Base-by-base conservation (phyloP, 1,284 basidiomycete genomes). In the Hemileia vastatrix region DNA sequence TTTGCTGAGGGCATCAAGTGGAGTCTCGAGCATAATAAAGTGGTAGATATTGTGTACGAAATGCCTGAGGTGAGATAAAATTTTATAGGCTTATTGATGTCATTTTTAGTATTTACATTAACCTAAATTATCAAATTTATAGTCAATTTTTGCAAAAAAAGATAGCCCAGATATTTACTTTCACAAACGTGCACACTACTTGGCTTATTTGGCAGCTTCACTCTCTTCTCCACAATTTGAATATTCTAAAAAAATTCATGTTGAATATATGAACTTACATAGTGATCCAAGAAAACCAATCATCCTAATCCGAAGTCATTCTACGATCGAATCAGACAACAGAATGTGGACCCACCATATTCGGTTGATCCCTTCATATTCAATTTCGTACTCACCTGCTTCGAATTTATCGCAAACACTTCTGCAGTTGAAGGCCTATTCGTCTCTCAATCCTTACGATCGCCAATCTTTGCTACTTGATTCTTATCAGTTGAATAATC, bases 131-230 rank as follows among this genome's bases (percentile, higher is more conserved):
- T n/a, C n/a, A n/a, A n/a, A n/a, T n/a, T n/a, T n/a, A n/a, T n/a
- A n/a, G n/a, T n/a, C n/a, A n/a, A n/a, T n/a, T n/a, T n/a, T 92
- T 98, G 71, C 90, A 95, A 77, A 88, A 93, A 69, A 98, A 97
- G 76, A 92, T 68, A 79, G 92, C 60, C 88, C 93, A 72, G 83
- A 84, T 36, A 84, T 95, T 18, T 93, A 89, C 77, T 93, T 94
- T 73, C 87, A 94, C 76, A 98, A 98, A 76, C 81, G 89, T 48
- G 86, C 89, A 0, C 93, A 87, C 74, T 99, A 92, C 77, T 82
- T 97, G 11, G 86, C 91, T 6, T 83, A 83, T 2, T 79, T 98
- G 55, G 88, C 87, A 2, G 80, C 83, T 6, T 82, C 83, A 0
- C 76, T 96, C 43, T 66, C 50, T 74, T 77, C 21, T 75, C 78